A percentile compares a stretch with the other conserved stretches of the same genome.
Conservation (phyloP, 1,284 basidiomycete species). For the Leccinum griseonigrum region DNA sequence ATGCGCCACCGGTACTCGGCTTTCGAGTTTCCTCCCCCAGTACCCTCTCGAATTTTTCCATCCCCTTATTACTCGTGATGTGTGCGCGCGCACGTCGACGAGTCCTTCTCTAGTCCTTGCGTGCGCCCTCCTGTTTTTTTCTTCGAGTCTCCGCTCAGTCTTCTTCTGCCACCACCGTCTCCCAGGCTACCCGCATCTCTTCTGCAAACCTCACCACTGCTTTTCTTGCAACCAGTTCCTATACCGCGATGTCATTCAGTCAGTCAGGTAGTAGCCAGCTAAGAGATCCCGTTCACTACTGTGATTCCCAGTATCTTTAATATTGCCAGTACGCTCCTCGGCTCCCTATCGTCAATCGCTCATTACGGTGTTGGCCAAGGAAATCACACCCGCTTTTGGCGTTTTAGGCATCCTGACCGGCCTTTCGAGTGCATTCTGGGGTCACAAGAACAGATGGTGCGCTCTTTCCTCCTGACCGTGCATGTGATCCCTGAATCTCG, state of each 20-base stretch:
- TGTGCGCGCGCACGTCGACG: no score
- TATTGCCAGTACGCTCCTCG: conserved; percentile 51
- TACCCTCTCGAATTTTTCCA: no score
- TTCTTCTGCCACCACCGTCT: conserved; percentile 8
- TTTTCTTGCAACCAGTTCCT: conserved; percentile 47
- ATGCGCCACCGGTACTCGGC: no score
- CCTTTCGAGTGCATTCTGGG: conserved; percentile 85
- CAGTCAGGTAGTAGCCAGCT: conserved; percentile 40
- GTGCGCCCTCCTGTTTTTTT: conserved; percentile 16
- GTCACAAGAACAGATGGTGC: conserved; percentile 91
- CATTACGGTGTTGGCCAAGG: conserved; percentile 65
- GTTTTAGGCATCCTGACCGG: conserved; percentile 91
- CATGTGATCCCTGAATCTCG: conserved; percentile 13
- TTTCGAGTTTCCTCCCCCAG: no score
- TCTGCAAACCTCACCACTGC: conserved; percentile 37
- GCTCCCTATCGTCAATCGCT: conserved; percentile 45
- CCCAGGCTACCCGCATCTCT: conserved; percentile 3
- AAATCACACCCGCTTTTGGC: conserved; percentile 85
- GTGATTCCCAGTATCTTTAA: conserved; percentile 57
- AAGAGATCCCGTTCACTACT: conserved; percentile 47
- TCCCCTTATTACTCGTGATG: no score
- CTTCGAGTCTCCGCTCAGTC: conserved; percentile 26
- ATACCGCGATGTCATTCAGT: conserved; percentile 47
- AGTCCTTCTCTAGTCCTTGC: not conserved
- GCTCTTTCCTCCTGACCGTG: conserved; percentile 20